Conservation (phyloP, 2,329 filamentous ascomycete genomes). For the Phialemonium atrogriseum region DNA sequence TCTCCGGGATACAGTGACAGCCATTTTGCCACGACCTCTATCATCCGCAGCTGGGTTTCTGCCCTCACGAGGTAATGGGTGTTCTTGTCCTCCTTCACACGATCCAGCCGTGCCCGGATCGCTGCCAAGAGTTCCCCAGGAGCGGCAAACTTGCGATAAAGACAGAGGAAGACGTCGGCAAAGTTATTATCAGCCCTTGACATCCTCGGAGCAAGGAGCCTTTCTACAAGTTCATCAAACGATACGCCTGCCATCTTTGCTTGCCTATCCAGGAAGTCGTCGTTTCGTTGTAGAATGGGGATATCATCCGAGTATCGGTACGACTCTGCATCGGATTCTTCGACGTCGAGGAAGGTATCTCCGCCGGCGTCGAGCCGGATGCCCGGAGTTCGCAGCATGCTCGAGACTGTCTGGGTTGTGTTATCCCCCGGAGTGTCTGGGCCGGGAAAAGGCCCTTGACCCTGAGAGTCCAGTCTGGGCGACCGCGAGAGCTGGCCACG, state of each 20-base stretch:
- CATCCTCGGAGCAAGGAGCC: constrained; percentile 73
- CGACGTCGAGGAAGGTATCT: constrained; percentile 56
- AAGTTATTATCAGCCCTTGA: constrained; percentile 88
- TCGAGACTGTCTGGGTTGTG: constrained; percentile 35
- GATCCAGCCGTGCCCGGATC: constrained; percentile 69
- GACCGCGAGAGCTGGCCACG: constrained; percentile 34
- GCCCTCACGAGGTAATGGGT: constrained; percentile 68
- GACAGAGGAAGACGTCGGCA: constrained; percentile 75
- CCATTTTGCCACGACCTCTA: constrained; percentile 83
- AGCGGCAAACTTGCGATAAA: constrained; percentile 89
- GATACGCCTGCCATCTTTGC: constrained; percentile 43
- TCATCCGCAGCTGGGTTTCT: constrained; percentile 72
- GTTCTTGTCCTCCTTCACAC: constrained; percentile 55
- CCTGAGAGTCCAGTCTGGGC: constrained; percentile 38
- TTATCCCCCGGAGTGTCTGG: constrained; percentile 37
- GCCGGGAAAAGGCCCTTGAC: constrained; percentile 18
- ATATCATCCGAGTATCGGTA: constrained; percentile 59
- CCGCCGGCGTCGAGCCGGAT: constrained; percentile 41
- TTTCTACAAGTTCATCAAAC: constrained; percentile 73
- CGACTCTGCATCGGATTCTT: constrained; percentile 63
- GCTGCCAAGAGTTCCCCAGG: constrained; percentile 70
- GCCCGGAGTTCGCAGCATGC: constrained; percentile 42
- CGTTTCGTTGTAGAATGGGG: constrained; percentile 57
- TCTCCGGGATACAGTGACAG: constrained; percentile 85
- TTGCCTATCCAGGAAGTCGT: constrained; percentile 51